Conservation (phyloP, 495 filamentous ascomycete species). For the Podospora didyma region DNA sequence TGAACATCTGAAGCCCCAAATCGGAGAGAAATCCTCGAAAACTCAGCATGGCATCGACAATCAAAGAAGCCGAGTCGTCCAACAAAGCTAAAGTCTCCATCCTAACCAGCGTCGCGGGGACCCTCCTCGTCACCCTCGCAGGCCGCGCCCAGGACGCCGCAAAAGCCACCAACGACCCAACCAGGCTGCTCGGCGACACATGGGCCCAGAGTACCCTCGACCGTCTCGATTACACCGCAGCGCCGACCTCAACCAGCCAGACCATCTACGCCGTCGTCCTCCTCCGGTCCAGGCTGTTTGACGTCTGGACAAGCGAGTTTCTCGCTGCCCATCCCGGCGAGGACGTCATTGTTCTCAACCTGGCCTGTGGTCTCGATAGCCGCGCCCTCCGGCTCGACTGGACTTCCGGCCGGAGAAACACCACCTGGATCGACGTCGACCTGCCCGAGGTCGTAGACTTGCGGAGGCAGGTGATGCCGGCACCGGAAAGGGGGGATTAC, state of each 20-base stretch:
- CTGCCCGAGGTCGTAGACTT: slow-evolving; percentile 18
- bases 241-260: background rate
- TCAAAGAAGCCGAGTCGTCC: too few species aligned
- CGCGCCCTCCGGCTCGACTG: slow-evolving; percentile 14
- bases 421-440: slow-evolving; percentile 21
- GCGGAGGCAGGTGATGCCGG: slow-evolving; percentile 7
- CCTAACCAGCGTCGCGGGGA: slow-evolving; percentile 14
- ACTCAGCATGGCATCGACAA: too few species aligned
- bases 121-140: slow-evolving; percentile 11
- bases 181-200: slow-evolving; percentile 8
- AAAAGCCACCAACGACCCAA: background rate
- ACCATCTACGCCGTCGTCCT: background rate
- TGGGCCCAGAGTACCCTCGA: slow-evolving; percentile 10
- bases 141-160: slow-evolving; percentile 12
- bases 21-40: too few species aligned
- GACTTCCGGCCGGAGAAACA: slow-evolving; percentile 7
- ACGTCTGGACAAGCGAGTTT: slow-evolving; percentile 14
- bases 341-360: slow-evolving; percentile 15
- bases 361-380: slow-evolving; percentile 20
- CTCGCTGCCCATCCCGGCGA: slow-evolving; percentile 7
- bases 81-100: too few species aligned
- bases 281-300: slow-evolving; percentile 12
- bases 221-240: slow-evolving; percentile 7
- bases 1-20: too few species aligned
- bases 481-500: slow-evolving; percentile 11